phyloP scores from a whole-genome alignment of 2,329 filamentous ascomycete genomes.

The Neurospora sp. region DNA sequence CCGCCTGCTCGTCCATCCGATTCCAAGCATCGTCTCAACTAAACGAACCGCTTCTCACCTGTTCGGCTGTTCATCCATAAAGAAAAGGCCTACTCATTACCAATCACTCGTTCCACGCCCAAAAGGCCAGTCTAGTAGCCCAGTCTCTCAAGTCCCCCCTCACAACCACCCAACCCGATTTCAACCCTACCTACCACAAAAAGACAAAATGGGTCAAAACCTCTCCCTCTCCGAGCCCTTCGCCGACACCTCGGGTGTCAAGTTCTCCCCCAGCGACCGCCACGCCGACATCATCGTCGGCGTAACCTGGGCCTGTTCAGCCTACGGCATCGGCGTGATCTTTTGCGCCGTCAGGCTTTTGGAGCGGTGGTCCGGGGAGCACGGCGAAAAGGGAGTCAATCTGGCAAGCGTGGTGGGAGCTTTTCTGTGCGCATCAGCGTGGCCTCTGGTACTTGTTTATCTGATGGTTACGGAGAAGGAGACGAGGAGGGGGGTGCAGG shows the following conservation, averaged over 20 bases:
- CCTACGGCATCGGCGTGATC: slow-evolving; percentile 32
- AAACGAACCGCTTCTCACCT: no score
- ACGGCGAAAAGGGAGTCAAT: slow-evolving; percentile 20
- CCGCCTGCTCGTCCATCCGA: no score
- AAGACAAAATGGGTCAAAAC: slow-evolving; percentile 25
- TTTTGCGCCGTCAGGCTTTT: slow-evolving; percentile 31
- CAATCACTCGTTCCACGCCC: no score
- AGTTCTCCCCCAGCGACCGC: slow-evolving; percentile 23
- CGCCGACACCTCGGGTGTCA: slow-evolving; percentile 26
- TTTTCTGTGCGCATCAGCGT: slow-evolving; percentile 15
- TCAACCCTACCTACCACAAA: no score
- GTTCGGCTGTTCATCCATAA: no score
- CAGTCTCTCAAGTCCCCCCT: no score
- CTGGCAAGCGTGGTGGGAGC: slow-evolving; percentile 15
- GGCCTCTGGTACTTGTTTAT: slow-evolving; percentile 18
- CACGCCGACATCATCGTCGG: slow-evolving; percentile 23
- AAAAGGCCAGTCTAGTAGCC: no score
- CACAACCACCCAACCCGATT: no score
- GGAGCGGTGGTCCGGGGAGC: slow-evolving; percentile 31
- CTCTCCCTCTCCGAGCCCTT: slow-evolving; percentile 26
- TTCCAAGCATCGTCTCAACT: no score
- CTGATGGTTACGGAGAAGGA: slow-evolving; percentile 7
- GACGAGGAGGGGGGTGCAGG: neutral
- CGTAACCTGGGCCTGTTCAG: slow-evolving; percentile 24
- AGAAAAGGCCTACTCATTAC: no score